Evolutionary conservation across 140 eudicot genomes (phyloP).

Genomic region (Cichorium intybus): DNA sequence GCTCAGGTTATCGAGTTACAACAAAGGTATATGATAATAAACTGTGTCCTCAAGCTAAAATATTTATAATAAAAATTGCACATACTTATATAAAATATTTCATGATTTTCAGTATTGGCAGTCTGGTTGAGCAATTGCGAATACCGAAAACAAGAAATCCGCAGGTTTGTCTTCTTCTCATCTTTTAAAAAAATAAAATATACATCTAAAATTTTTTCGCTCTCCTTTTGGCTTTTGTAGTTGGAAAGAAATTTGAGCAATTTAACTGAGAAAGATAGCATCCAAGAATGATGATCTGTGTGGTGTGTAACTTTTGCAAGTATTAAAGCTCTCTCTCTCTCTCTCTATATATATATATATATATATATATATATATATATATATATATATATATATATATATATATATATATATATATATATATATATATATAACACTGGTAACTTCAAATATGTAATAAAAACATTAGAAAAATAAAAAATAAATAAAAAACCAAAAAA

Average conservation of each 20-base stretch:
- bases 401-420: too few species aligned
- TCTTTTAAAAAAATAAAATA: not conserved
- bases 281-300: conserved; percentile 35
- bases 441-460: too few species aligned
- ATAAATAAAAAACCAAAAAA: too few species aligned
- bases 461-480: too few species aligned
- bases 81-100: not conserved
- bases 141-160: conserved; percentile 44
- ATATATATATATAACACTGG: too few species aligned
- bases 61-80: not conserved
- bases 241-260: conserved; percentile 51
- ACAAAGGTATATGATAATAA: conserved; percentile 57
- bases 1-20: conserved; percentile 69
- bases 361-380: too few species aligned
- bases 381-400: too few species aligned
- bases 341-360: too few species aligned
- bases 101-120: conserved; percentile 52
- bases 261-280: conserved; percentile 32
- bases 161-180: conserved; percentile 23
- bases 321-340: too few species aligned
- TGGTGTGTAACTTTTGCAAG: conserved; percentile 22
- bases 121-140: conserved; percentile 63
- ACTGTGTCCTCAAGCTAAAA: conserved; percentile 5
- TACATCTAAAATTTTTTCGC: too few species aligned
- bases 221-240: conserved; percentile 41